Evolutionary conservation across 306 rosid species (phyloP).

Genomic region (cucumber (Cucumis sativus)): DNA sequence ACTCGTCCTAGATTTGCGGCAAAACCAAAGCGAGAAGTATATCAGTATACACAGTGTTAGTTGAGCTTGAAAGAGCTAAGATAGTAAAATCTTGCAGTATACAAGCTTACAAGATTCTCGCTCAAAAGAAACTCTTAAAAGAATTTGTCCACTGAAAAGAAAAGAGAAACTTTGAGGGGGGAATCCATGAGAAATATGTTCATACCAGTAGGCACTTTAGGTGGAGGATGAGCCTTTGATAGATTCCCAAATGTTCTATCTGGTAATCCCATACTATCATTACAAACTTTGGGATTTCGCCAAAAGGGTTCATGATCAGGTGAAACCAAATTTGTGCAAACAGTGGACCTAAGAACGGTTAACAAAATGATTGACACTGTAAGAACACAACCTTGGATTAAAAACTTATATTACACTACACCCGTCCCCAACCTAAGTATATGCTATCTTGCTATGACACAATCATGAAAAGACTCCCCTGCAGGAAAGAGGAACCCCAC

Average conservation of each 20-base stretch:
- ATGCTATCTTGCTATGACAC: not conserved
- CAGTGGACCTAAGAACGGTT: conserved; percentile 46
- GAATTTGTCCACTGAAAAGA: not conserved
- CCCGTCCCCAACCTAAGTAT: not conserved
- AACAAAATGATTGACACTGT: not conserved
- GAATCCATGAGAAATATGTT: conserved; percentile 1
- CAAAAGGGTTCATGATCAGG: conserved; percentile 36
- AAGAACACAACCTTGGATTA: not conserved
- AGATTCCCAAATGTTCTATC: conserved; percentile 26
- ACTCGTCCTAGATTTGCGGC: conserved; percentile 68
- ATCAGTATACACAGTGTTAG: not conserved
- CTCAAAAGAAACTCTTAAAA: not conserved
- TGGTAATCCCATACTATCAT: conserved; percentile 14
- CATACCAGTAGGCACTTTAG: conserved; percentile 72
- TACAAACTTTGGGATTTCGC: conserved; percentile 24
- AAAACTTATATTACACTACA: not conserved
- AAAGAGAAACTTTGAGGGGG: not conserved
- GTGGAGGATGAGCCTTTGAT: conserved; percentile 46
- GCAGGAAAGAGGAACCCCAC: not conserved
- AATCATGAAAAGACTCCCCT: not conserved
- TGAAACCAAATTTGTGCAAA: conserved; percentile 46
- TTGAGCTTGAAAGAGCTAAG: not conserved
- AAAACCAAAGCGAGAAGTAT: not conserved
- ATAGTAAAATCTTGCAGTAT: not conserved
- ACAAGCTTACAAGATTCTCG: not conserved